phyloP scores from a whole-genome alignment of 2,329 filamentous ascomycete species.

The Neopestalotiopsis rosae region DNA sequence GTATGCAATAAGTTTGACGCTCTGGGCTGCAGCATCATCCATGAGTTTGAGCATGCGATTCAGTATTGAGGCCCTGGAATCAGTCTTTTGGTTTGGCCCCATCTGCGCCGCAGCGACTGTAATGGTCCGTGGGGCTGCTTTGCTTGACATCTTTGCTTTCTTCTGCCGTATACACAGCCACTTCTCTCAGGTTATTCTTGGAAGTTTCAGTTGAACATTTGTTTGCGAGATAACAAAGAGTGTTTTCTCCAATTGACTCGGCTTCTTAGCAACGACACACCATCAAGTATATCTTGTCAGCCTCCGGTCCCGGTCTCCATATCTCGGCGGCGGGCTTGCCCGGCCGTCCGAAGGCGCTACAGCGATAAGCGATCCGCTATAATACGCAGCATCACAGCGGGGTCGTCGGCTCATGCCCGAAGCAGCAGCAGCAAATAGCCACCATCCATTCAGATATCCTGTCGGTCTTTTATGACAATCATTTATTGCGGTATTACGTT shows the following conservation, averaged over 20 bases:
- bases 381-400: background rate
- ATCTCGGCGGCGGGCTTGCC: background rate
- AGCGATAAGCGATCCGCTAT: slow-evolving; percentile 12
- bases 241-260: background rate
- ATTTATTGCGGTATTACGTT: background rate
- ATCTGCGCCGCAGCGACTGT: slow-evolving; percentile 61
- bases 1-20: slow-evolving; percentile 56
- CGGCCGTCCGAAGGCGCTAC: background rate
- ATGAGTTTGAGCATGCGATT: slow-evolving; percentile 55
- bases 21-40: slow-evolving; percentile 46
- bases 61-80: slow-evolving; percentile 48
- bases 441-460: slow-evolving; percentile 7
- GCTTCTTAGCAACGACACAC: background rate
- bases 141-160: slow-evolving; percentile 1
- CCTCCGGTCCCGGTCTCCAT: background rate
- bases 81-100: slow-evolving; percentile 49
- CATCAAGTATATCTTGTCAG: background rate
- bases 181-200: background rate
- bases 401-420: slow-evolving; percentile 11
- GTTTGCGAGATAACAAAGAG: no score
- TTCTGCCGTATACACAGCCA: background rate
- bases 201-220: background rate
- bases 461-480: background rate
- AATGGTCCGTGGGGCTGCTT: slow-evolving; percentile 27
- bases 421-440: background rate